Evolutionary conservation across 2,329 filamentous ascomycete species (phyloP).

Genomic region (Fonsecaea pedrosoi): DNA sequence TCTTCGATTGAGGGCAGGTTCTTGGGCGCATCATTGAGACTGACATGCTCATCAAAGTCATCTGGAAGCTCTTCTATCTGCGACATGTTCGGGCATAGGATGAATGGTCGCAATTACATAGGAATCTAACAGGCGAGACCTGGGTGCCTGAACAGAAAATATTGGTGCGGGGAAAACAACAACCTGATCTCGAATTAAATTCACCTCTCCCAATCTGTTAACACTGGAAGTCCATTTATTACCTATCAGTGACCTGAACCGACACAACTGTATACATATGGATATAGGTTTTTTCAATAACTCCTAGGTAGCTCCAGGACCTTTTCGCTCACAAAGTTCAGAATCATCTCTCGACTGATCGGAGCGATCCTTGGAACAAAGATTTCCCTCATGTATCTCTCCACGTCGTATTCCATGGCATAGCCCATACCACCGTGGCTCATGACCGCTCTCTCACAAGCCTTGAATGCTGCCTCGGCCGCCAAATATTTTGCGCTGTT

Average conservation of each 20-base stretch:
- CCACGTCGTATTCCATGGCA: conserved; percentile 68
- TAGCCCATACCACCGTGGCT: conserved; percentile 69
- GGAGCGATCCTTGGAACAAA: conserved; percentile 67
- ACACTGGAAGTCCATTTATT: not conserved
- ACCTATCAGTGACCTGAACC: not conserved
- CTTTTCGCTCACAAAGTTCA: conserved; percentile 56
- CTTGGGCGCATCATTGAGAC: conserved; percentile 48
- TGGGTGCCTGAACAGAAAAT: not conserved
- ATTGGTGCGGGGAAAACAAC: conserved; percentile 6
- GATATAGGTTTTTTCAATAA: conserved; percentile 44
- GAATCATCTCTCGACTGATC: conserved; percentile 61
- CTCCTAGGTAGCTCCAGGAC: conserved; percentile 53
- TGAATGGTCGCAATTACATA: not conserved
- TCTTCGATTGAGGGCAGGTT: conserved; percentile 36
- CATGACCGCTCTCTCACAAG: conserved; percentile 64
- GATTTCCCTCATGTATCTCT: conserved; percentile 65
- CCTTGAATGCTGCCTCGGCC: conserved; percentile 66
- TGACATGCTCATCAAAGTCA: conserved; percentile 56
- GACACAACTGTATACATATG: not conserved
- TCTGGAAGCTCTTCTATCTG: conserved; percentile 59
- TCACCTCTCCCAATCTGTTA: not conserved
- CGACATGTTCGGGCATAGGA: conserved; percentile 36
- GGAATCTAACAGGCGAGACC: not conserved
- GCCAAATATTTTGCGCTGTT: conserved; percentile 72
- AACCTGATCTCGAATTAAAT: conserved; percentile 14